Percentiles rank a stretch among this genome's conserved stretches.
Conservation (phyloP, 2,329 filamentous ascomycete genomes). For the Pseudocercospora eumusae region DNA sequence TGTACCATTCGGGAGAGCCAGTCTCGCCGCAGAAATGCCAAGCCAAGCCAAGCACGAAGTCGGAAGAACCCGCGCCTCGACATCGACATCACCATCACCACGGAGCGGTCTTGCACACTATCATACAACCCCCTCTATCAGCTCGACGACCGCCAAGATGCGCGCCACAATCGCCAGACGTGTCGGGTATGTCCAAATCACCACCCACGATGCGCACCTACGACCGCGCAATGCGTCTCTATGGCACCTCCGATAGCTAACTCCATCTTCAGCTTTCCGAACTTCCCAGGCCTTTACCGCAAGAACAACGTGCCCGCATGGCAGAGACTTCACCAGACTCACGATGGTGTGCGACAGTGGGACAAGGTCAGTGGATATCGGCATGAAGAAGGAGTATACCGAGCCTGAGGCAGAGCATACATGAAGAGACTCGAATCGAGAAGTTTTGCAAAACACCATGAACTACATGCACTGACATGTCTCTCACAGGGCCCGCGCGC, state of each 20-base stretch:
- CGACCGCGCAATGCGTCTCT: slow-evolving; percentile 11
- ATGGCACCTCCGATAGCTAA: slow-evolving; percentile 10
- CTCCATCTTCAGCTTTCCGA: slow-evolving; percentile 18
- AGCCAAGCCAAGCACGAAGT: background rate
- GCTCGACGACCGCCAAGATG: slow-evolving; percentile 16
- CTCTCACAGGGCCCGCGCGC: slow-evolving; percentile 62
- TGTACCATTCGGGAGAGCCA: background rate
- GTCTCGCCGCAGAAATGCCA: background rate
- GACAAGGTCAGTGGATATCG: slow-evolving; percentile 64
- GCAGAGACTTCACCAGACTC: slow-evolving; percentile 73
- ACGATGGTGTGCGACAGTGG: slow-evolving; percentile 73
- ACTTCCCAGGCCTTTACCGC: slow-evolving; percentile 59
- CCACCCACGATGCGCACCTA: background rate
- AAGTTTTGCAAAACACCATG: slow-evolving; percentile 1
- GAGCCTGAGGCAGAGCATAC: slow-evolving; percentile 8
- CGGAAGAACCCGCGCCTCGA: slow-evolving; percentile 3
- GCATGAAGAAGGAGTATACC: background rate
- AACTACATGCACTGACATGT: slow-evolving; percentile 22
- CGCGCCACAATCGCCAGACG: slow-evolving; percentile 20
- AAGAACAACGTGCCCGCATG: slow-evolving; percentile 74
- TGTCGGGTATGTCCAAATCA: slow-evolving; percentile 13
- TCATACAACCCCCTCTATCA: slow-evolving; percentile 9
- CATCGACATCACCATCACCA: slow-evolving; percentile 9
- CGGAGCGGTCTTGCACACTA: slow-evolving; percentile 2
- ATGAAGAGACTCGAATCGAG: background rate